Conservation (phyloP, 441 rosid genomes). For the Jatropha multifida region DNA sequence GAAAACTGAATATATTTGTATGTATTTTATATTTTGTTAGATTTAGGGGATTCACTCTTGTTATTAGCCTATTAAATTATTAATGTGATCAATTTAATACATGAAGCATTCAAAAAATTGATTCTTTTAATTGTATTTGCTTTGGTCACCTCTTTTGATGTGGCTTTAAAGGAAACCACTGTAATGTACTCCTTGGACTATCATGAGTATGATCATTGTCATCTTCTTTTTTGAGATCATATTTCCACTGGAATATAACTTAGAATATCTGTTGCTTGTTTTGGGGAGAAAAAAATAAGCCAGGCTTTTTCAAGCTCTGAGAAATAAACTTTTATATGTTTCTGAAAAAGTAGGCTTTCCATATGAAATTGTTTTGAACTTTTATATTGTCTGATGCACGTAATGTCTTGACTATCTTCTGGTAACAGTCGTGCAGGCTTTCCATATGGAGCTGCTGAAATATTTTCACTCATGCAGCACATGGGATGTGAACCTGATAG, state of each 20-base stretch:
- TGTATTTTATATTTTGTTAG: background rate
- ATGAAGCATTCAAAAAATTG: background rate
- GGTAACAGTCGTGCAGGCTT: slow-evolving; percentile 84
- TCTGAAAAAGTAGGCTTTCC: background rate
- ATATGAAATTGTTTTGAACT: no score
- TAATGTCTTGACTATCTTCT: slow-evolving; percentile 23
- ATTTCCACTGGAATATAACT: background rate
- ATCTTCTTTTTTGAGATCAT: background rate
- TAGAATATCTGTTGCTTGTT: background rate
- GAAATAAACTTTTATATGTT: background rate
- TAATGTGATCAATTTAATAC: background rate
- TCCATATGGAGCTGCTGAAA: slow-evolving; percentile 86
- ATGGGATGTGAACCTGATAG: slow-evolving; percentile 93
- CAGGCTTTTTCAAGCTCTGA: background rate
- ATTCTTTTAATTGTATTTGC: background rate
- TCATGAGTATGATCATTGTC: background rate
- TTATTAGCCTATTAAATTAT: background rate
- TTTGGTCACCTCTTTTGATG: background rate
- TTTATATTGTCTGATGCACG: no score
- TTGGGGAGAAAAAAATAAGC: background rate
- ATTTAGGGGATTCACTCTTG: background rate
- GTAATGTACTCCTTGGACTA: background rate
- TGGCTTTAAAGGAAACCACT: background rate
- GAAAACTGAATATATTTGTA: background rate
- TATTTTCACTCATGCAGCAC: slow-evolving; percentile 90